Conservation (phyloP, 768 basidiomycete species). For the Coprinellus aureogranulatus region DNA sequence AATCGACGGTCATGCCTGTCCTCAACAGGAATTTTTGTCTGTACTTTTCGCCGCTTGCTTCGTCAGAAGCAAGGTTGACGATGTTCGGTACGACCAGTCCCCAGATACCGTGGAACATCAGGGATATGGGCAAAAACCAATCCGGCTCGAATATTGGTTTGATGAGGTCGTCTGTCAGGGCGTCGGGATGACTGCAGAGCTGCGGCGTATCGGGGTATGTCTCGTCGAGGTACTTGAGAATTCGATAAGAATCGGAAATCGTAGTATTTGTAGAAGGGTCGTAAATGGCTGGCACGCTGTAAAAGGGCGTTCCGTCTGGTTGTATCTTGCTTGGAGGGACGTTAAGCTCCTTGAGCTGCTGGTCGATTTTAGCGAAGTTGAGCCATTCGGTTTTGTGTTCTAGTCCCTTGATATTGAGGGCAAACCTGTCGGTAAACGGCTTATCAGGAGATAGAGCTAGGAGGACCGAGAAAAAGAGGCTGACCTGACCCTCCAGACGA, state of each 20-base stretch:
- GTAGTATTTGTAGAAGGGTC: conserved; percentile 4
- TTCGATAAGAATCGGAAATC: conserved; percentile 7
- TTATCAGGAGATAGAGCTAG: background rate
- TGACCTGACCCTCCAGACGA: conserved; percentile 34
- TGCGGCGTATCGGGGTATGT: conserved; percentile 7
- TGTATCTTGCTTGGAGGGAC: background rate
- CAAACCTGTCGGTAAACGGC: conserved; percentile 17
- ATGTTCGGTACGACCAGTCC: background rate
- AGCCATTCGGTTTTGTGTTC: background rate
- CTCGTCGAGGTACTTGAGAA: conserved; percentile 9
- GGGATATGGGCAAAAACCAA: background rate
- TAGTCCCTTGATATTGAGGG: conserved; percentile 7
- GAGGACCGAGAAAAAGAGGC: background rate
- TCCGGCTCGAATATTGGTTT: background rate
- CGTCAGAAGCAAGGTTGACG: background rate
- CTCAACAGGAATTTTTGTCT: background rate
- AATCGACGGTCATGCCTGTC: background rate
- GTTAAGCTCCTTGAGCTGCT: background rate
- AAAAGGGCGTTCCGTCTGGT: background rate
- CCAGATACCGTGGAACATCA: background rate
- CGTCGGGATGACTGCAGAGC: background rate
- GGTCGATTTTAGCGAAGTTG: conserved; percentile 7
- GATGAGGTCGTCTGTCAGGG: background rate
- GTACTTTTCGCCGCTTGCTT: background rate
- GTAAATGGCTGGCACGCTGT: conserved; percentile 6